Base-by-base conservation (phyloP, 78 protist species). In the Polysphondylium violaceum region DNA sequence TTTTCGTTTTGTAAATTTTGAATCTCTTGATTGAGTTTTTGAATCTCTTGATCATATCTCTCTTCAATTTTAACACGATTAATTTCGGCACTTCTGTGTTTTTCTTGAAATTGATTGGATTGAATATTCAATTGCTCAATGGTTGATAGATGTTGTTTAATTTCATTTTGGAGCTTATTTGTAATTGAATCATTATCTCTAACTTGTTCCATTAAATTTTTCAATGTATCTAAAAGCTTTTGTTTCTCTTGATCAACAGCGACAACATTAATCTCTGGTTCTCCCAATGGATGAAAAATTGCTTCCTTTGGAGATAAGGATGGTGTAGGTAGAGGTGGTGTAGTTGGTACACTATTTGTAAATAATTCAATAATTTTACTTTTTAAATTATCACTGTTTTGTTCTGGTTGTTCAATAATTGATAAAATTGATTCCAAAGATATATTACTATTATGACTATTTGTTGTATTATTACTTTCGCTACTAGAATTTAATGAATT, bases 281-380 rank as follows among this genome's bases (percentile, higher is more conserved):
- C 91, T 21, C 91, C 91, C 0, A 83, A 41, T 59, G 91, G 91
- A 83, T 83, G 91, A 53, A 83, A 83, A 1, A 83, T 69, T 40
- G 69, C 50, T 14, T 67, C 61, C 33, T 59, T 83, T 27, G 75
- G 75, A n/a, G 19, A 59, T 11, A 21, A 51, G 43, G 73, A 47
- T 65, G 72, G 55, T 55, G 47, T 47, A 6, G 56, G 9, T 11
- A 14, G n/a, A 11, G 14, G 75, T 41, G 75, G 51, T 64, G 77
- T 67, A 3, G 35, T 78, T 23, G 38, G 7, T 14, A 0, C 21
- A 8, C n/a, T 35, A 47, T 9, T n/a, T 50, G 14, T 65, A 65
- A 14, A 50, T 17, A 72, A n/a, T 31, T 72, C 64, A 5, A 44
- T 27, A 5, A 72, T 36, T 55, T 72, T 72, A 12, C 27, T 33